Evolutionary conservation across 129 eudicot genomes (phyloP), one percentile per base, ranked within the genome.

Genomic region (Kitagawia praeruptora): DNA sequence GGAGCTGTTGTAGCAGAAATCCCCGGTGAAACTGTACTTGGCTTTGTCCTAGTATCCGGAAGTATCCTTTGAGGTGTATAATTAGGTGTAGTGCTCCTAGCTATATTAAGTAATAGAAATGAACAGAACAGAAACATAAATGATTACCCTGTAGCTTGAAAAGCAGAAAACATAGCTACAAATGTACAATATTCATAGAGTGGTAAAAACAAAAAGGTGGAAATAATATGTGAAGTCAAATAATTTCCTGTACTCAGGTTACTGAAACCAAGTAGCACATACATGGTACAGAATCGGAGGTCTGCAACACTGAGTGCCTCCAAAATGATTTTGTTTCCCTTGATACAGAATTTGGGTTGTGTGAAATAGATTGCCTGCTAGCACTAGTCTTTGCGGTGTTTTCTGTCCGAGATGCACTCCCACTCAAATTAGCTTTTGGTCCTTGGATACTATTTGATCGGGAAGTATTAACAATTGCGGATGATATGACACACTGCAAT

Each of bases 401-500:
- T 75, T 90, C 97, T 38, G 88, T 81, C 76, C 77, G 74, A 42
- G 93, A 78, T 48, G 83, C 70, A 79, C 78, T 88, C 67, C 91
- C 87, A 84, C 93, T 85, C n/a, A 91, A 80, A 78, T 86, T 87
- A 74, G 96, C 79, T 83, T 89, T 89, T 23, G 82, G 78, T 79
- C 87, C 94, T 56, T 86, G 78, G 44, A 77, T 86, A 54, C 90
- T 96, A 83, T 85, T 88, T 82, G 81, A 83, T 75, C 83, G 85
- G 71, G 82, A 72, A 16, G 64, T 83, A 58, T 47, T 81, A 56
- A 81, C 87, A 77, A 82, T 79, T 70, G 89, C 83, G 85, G 87
- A 86, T 39, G 97, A 94, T 83, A 92, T 93, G 76, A 83, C 83
- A 61, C 91, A 87, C 98, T 95, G 93, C 80, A 84, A 83, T 51